phyloP scores from a whole-genome alignment of 2,329 filamentous ascomycete genomes.

The Penicillium sp. region DNA sequence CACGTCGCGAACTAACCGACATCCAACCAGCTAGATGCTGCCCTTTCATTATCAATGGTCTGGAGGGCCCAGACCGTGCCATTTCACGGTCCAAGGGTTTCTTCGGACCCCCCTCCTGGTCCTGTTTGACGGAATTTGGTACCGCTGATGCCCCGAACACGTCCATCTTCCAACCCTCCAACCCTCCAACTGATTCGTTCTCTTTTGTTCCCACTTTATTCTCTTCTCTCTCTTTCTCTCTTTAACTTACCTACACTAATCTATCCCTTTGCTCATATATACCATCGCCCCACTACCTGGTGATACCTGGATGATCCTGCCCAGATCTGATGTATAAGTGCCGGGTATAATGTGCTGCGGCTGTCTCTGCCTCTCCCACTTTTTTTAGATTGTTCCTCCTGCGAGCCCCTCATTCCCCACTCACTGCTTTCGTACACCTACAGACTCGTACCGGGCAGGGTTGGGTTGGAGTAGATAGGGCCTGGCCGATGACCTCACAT shows the following conservation, averaged over 20 bases:
- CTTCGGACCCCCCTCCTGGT: not conserved
- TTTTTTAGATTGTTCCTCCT: not conserved
- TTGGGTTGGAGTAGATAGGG: not conserved
- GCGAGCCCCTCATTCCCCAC: conserved; percentile 1
- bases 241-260: too few species aligned
- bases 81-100: conserved; percentile 12
- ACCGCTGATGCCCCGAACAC: not conserved
- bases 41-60: conserved; percentile 13
- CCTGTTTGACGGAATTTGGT: not conserved
- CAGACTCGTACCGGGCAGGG: conserved; percentile 2
- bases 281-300: too few species aligned
- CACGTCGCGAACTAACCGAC: not conserved
- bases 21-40: not conserved
- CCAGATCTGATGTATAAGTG: too few species aligned
- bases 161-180: too few species aligned
- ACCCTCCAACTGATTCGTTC: too few species aligned
- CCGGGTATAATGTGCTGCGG: too few species aligned
- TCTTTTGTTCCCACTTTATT: not conserved
- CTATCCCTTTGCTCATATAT: too few species aligned
- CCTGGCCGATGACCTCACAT: conserved; percentile 5
- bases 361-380: too few species aligned
- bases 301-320: too few species aligned
- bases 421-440: conserved; percentile 3
- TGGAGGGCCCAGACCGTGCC: conserved; percentile 27
- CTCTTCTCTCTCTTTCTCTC: not conserved